Evolutionary conservation across 352 stramenopile species (phyloP).

Genomic region (Globisporangium lucens): DNA sequence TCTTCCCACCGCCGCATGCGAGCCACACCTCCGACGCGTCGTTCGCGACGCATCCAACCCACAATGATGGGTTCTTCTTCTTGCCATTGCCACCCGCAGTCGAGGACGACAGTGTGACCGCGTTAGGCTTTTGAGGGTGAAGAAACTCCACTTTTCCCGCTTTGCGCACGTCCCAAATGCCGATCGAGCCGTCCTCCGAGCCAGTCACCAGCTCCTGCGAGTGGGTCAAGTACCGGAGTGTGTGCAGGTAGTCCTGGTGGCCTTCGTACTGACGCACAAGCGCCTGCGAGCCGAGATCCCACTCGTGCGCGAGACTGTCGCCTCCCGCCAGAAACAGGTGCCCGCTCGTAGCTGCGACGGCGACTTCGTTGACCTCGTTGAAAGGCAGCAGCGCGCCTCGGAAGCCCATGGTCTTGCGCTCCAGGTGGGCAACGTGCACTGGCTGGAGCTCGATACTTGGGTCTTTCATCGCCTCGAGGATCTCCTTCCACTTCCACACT

Average conservation of each 20-base stretch:
- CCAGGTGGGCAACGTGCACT: slow-evolving; percentile 47
- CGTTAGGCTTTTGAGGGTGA: slow-evolving; percentile 28
- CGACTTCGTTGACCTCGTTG: slow-evolving; percentile 68
- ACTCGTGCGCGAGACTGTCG: slow-evolving; percentile 60
- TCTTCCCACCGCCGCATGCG: slow-evolving; percentile 48
- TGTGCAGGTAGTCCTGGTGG: slow-evolving; percentile 66
- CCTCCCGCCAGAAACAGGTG: slow-evolving; percentile 62
- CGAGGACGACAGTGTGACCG: neutral
- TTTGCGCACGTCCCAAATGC: slow-evolving; percentile 70
- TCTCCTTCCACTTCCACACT: slow-evolving; percentile 72
- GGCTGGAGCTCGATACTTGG: slow-evolving; percentile 26
- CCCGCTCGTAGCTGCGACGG: slow-evolving; percentile 22
- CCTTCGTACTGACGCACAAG: slow-evolving; percentile 55
- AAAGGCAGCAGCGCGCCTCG: slow-evolving; percentile 53
- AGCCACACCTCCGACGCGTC: slow-evolving; percentile 78
- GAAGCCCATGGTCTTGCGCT: slow-evolving; percentile 55
- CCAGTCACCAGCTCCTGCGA: slow-evolving; percentile 70
- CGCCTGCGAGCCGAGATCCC: slow-evolving; percentile 44
- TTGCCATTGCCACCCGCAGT: slow-evolving; percentile 9
- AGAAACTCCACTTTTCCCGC: slow-evolving; percentile 49
- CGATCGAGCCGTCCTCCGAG: slow-evolving; percentile 68
- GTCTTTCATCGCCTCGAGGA: slow-evolving; percentile 39
- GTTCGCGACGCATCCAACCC: slow-evolving; percentile 59
- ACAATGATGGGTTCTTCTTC: slow-evolving; percentile 21
- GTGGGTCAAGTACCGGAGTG: slow-evolving; percentile 57